phyloP scores from a whole-genome alignment of 2,329 filamentous ascomycete genomes.

The Cordyceps tenuipes region DNA sequence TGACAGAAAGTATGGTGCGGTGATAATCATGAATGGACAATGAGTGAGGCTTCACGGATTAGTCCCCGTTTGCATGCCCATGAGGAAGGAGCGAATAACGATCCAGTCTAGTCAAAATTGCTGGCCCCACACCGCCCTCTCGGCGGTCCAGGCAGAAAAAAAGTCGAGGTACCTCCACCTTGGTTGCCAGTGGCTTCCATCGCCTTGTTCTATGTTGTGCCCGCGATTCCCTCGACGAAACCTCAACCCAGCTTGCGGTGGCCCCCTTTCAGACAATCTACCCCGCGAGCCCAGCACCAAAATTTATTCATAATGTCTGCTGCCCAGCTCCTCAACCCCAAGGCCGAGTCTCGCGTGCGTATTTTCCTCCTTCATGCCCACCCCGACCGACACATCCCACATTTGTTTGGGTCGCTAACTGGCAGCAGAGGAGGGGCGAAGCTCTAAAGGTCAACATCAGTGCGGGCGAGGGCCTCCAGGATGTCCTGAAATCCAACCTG shows the following conservation, averaged over 20 bases:
- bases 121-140: constrained; percentile 14
- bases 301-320: constrained; percentile 65
- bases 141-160: constrained; percentile 14
- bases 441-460: constrained; percentile 95
- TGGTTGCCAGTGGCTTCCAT: constrained; percentile 13
- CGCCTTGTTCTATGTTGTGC: not conserved
- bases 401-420: constrained; percentile 20
- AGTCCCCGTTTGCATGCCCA: not conserved
- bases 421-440: constrained; percentile 77
- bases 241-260: constrained; percentile 9
- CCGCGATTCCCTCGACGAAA: constrained; percentile 1
- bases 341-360: constrained; percentile 91
- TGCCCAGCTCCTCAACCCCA: constrained; percentile 95
- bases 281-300: constrained; percentile 3
- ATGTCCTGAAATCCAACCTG: constrained; percentile 95
- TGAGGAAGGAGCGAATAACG: not conserved
- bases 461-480: constrained; percentile 83
- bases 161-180: constrained; percentile 15
- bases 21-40: not conserved
- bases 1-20: not conserved
- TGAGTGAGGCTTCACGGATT: not conserved
- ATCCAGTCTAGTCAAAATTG: not conserved
- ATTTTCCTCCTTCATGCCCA: constrained; percentile 12
- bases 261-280: constrained; percentile 3
- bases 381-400: constrained; percentile 17